phyloP scores from a whole-genome alignment of 805 yeast genomes.

The Suhomyces faveliae region DNA sequence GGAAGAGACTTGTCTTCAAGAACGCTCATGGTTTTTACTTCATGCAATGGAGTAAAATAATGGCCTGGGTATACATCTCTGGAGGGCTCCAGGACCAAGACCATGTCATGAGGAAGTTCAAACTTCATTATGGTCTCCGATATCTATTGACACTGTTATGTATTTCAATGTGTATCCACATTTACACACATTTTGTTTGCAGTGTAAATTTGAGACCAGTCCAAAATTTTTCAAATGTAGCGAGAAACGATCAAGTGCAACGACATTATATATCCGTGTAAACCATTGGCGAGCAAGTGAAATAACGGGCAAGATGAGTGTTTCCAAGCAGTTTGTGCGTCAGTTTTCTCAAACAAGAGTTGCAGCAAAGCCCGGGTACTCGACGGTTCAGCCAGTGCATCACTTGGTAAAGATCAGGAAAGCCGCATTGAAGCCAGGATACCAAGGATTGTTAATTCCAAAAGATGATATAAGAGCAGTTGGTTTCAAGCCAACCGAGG shows the following conservation, averaged over 20 bases:
- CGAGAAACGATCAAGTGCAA: not conserved
- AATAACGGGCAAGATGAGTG: conserved; percentile 9
- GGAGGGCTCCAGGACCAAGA: conserved; percentile 1
- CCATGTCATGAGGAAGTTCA: conserved; percentile 6
- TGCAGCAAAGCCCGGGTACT: conserved; percentile 47
- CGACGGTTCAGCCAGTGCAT: conserved; percentile 88
- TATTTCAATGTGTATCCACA: not conserved
- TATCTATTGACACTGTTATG: not conserved
- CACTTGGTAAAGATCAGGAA: conserved; percentile 80
- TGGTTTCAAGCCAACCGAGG: conserved; percentile 68
- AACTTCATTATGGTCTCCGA: conserved; percentile 3
- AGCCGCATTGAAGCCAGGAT: conserved; percentile 69
- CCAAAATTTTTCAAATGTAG: conserved; percentile 1
- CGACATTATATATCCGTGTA: not conserved
- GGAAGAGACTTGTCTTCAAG: not conserved
- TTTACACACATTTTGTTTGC: not conserved
- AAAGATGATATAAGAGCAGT: conserved; percentile 79
- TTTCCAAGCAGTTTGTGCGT: conserved; percentile 25
- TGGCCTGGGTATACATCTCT: not conserved
- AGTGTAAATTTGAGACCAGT: conserved; percentile 7
- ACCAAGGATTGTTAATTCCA: conserved; percentile 62
- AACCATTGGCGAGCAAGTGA: not conserved
- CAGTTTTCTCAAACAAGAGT: conserved; percentile 44
- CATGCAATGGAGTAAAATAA: not conserved
- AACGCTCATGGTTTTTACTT: not conserved